Evolutionary conservation across 2,329 filamentous ascomycete genomes (phyloP).

Genomic region (Trichocomaceae sp.): DNA sequence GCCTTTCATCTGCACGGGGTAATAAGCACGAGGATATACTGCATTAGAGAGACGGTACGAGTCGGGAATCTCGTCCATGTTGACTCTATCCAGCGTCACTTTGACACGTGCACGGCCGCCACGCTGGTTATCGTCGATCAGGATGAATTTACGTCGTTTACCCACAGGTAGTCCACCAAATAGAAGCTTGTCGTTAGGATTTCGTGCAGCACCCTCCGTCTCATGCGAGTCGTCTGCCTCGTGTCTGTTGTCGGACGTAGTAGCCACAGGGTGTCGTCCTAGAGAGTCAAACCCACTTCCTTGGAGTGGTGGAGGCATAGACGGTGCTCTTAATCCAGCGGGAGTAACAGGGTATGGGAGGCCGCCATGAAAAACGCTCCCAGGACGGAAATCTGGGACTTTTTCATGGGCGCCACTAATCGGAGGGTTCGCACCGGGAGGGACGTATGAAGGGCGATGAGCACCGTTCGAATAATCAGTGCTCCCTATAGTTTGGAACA

Average conservation of each 20-base stretch:
- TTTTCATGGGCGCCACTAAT: slow-evolving; percentile 36
- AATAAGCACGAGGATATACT: slow-evolving; percentile 86
- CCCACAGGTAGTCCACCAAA: slow-evolving; percentile 84
- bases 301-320: slow-evolving; percentile 61
- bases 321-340: slow-evolving; percentile 47
- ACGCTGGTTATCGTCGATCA: slow-evolving; percentile 82
- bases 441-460: slow-evolving; percentile 57
- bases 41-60: slow-evolving; percentile 86
- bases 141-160: slow-evolving; percentile 92
- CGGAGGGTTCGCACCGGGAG: slow-evolving; percentile 41
- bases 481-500: slow-evolving; percentile 28
- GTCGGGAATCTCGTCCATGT: slow-evolving; percentile 93
- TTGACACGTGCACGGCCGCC: slow-evolving; percentile 77
- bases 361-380: slow-evolving; percentile 69
- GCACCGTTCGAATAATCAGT: slow-evolving; percentile 42
- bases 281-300: slow-evolving; percentile 45
- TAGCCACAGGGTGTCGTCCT: slow-evolving; percentile 26
- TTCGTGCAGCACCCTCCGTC: slow-evolving; percentile 23
- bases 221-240: slow-evolving; percentile 18
- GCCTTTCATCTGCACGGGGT: slow-evolving; percentile 86
- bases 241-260: slow-evolving; percentile 23
- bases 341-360: slow-evolving; percentile 54
- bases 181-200: slow-evolving; percentile 54
- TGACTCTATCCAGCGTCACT: slow-evolving; percentile 85
- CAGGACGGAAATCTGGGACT: slow-evolving; percentile 62